Percentiles rank a stretch among this genome's conserved stretches.
These are phyloP conservation scores for Rhizoclosmatium sp. DNA, from an alignment of 192 early-diverging fungal genomes.

Conservation along the genomic window DNA sequence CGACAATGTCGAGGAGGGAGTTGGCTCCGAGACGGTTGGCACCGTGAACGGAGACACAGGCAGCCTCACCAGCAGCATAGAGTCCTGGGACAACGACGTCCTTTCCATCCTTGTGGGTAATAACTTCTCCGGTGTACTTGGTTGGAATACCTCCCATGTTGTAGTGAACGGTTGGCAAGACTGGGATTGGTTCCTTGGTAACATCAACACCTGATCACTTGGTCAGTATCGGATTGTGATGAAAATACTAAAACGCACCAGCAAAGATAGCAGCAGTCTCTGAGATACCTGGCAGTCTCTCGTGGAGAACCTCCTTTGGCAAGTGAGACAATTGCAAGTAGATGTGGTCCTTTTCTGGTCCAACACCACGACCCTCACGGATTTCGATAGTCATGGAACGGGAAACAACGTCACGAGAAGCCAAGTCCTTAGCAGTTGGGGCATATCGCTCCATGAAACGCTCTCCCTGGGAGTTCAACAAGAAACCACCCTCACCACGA, in stretches of 20 bases:
- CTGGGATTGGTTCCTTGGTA: slow-evolving; percentile 99
- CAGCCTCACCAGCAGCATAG: slow-evolving; percentile 98
- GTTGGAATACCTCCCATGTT: slow-evolving; percentile 99
- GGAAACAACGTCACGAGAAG: slow-evolving; percentile 98
- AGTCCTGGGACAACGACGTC: slow-evolving; percentile 95
- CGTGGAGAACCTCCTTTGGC: slow-evolving; percentile 82
- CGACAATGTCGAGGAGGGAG: slow-evolving; percentile 97
- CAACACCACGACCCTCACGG: slow-evolving; percentile 95
- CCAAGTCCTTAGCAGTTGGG: slow-evolving; percentile 97
- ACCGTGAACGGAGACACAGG: slow-evolving; percentile 97
- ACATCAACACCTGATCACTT: slow-evolving; percentile 79
- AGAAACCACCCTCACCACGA: slow-evolving; percentile 96
- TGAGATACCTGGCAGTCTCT: slow-evolving; percentile 97
- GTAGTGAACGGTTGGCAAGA: slow-evolving; percentile 98
- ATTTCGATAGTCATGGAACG: slow-evolving; percentile 99
- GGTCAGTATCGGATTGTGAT: neutral
- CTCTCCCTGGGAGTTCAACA: slow-evolving; percentile 96
- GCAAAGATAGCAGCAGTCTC: slow-evolving; percentile 99
- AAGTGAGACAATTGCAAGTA: slow-evolving; percentile 95
- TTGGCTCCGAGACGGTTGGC: slow-evolving; percentile 98
- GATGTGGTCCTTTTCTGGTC: slow-evolving; percentile 95
- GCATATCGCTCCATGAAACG: slow-evolving; percentile 99
- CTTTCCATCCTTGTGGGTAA: slow-evolving; percentile 79
- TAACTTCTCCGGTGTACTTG: slow-evolving; percentile 94
- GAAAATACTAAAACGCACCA: slow-evolving; percentile 48